Evolutionary conservation across 306 rosid genomes (phyloP).

Genomic region (Vigna nakashimae): DNA sequence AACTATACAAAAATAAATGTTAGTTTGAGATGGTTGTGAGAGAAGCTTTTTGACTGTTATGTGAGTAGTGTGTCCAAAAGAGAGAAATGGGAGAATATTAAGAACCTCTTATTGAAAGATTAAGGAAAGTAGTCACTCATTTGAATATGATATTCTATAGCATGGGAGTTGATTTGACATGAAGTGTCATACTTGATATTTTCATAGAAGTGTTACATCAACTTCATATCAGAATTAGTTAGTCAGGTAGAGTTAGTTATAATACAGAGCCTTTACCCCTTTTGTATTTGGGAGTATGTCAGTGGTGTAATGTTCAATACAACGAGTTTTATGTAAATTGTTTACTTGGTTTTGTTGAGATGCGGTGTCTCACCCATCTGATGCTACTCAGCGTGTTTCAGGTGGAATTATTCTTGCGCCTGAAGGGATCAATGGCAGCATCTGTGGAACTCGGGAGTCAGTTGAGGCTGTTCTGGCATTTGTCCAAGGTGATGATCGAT

Average conservation of each 20-base stretch:
- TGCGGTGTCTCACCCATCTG: constrained; percentile 62
- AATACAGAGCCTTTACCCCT: neutral
- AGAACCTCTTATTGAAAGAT: neutral
- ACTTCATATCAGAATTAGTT: neutral
- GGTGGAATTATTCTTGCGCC: constrained; percentile 94
- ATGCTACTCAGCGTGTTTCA: constrained; percentile 88
- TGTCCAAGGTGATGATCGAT: constrained; percentile 67
- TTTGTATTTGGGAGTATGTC: neutral
- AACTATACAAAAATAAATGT: neutral
- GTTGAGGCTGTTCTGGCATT: constrained; percentile 80
- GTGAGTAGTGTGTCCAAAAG: neutral
- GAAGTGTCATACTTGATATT: neutral
- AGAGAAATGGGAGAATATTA: neutral
- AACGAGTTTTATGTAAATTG: neutral
- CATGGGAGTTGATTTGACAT: neutral
- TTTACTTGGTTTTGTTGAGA: constrained; percentile 1
- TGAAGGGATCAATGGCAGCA: constrained; percentile 96
- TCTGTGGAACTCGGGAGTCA: constrained; percentile 77
- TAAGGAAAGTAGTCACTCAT: neutral
- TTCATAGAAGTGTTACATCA: neutral
- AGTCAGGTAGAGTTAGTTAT: neutral
- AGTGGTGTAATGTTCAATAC: neutral
- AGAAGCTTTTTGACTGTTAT: neutral
- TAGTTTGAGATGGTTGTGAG: neutral
- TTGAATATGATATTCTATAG: neutral